Evolutionary conservation across 768 basidiomycete species (phyloP), one percentile per base, ranked within the genome.

Genomic region (Lactarius psammicola): DNA sequence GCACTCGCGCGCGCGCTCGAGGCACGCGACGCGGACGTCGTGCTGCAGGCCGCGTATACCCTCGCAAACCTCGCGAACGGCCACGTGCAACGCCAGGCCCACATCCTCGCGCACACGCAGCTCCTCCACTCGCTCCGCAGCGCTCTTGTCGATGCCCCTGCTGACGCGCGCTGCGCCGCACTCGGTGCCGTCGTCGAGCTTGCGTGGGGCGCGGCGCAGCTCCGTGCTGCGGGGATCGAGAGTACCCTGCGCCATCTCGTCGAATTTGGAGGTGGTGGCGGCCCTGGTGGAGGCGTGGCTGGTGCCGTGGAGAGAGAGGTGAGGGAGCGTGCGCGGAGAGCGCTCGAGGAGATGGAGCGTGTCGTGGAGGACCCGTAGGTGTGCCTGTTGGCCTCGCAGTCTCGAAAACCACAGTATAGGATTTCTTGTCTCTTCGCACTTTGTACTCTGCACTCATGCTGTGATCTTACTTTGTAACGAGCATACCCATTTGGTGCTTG

Each of bases 1-100:
- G 78, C 76, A 49, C 73, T 92, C 13, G 79, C 81, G 0, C 61
- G 71, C 0, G 83, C 84, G 3, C 75, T 92, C 59, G 80, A 79
- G 23, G 83, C 82, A 0, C 72, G 79, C 0, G 81, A 81, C 59
- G 82, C 87, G 42, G 82, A 83, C 59, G 82, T 87, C 0, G 77
- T 83, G 4, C 77, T 80, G 3, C 85, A 85, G 82, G 86, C 88
- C 0, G 81, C 87, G 0, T 84, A 78, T 71, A 76, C 85, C 2
- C 80, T 92, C 0, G 87, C 87, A 0, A 92, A 92, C 73, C 78
- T 93, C 17, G 80, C 85, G 40, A 90, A 91, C 72, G 86, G 86
- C 42, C 74, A 77, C 2, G 73, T 79, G 0, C 73, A 76, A 18
- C 80, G 84, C 53, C 87, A 87, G 63, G 77, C 78, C 46, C 74